Percentiles rank a stretch among this genome's conserved stretches.
phyloP scores from a whole-genome alignment of 805 yeast genomes.

The Diddensiella santjacobensis region DNA sequence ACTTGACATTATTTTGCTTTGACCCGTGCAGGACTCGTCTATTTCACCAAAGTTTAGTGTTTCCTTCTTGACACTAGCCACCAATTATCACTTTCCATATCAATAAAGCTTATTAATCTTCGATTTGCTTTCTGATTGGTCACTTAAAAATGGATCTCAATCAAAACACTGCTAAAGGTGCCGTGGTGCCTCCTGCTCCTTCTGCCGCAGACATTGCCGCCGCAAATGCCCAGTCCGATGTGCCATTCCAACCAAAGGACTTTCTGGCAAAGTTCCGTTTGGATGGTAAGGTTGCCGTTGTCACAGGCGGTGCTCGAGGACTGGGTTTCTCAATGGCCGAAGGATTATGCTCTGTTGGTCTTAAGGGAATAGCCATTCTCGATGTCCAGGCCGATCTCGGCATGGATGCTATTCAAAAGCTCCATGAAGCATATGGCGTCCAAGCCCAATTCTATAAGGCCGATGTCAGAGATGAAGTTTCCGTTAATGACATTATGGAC shows the following conservation, averaged over 20 bases:
- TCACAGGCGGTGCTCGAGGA: constrained; percentile 70
- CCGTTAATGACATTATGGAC: constrained; percentile 49
- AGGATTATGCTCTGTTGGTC: constrained; percentile 52
- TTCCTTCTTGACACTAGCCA: too few species aligned
- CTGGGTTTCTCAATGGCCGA: constrained; percentile 59
- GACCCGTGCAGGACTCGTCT: too few species aligned
- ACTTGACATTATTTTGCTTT: too few species aligned
- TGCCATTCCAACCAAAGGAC: constrained; percentile 36
- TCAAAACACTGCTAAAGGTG: constrained; percentile 31
- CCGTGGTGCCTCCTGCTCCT: constrained; percentile 40
- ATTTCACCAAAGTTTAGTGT: too few species aligned
- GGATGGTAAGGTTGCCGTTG: constrained; percentile 59
- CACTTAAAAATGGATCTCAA: constrained; percentile 6
- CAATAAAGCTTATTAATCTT: too few species aligned
- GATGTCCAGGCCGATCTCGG: constrained; percentile 62
- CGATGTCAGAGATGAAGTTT: constrained; percentile 52
- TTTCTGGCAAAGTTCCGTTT: constrained; percentile 45
- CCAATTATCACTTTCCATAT: too few species aligned
- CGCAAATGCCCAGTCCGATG: constrained; percentile 30
- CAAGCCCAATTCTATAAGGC: constrained; percentile 60
- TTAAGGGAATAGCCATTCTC: constrained; percentile 50
- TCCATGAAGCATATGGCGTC: constrained; percentile 50
- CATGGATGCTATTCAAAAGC: constrained; percentile 55
- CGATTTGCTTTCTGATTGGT: too few species aligned
- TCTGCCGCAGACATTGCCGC: constrained; percentile 37